Percentiles rank a stretch among this genome's conserved stretches.
These are phyloP conservation scores for Flaveria linearis DNA, from an alignment of 129 eudicot species.

Conservation along the genomic window DNA sequence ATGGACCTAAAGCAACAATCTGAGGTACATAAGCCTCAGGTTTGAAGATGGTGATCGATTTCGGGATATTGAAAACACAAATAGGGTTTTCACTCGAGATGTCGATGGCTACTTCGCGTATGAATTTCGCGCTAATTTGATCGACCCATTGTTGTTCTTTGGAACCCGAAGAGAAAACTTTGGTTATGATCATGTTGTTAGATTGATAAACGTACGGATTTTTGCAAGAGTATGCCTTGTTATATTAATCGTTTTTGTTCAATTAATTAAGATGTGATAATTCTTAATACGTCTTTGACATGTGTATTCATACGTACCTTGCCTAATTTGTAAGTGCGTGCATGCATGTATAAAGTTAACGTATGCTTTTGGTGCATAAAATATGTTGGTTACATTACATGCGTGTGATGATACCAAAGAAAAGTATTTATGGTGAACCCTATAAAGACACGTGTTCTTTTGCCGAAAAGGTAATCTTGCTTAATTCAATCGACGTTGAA, in stretches of 20 bases:
- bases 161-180: conserved; percentile 25
- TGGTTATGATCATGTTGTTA: conserved; percentile 25
- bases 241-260: conserved; percentile 7
- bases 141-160: conserved; percentile 47
- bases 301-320: background rate
- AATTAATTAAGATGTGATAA: background rate
- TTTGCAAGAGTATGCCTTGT: background rate
- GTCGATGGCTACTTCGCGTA: conserved; percentile 30
- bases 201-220: background rate
- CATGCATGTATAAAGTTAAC: background rate
- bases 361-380: background rate
- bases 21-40: conserved; percentile 53
- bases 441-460: background rate
- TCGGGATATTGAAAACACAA: conserved; percentile 40
- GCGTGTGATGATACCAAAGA: conserved; percentile 10
- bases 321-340: conserved; percentile 24
- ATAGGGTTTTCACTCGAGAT: conserved; percentile 30
- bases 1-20: conserved; percentile 45
- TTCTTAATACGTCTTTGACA: conserved; percentile 29
- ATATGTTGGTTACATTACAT: background rate
- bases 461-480: background rate
- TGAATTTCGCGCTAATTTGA: conserved; percentile 32
- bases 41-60: conserved; percentile 23
- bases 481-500: too few species aligned
- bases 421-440: background rate